Evolutionary conservation across 2,329 filamentous ascomycete species (phyloP), one percentile per base, ranked within the genome.

Genomic region (Phialophora chinensis): DNA sequence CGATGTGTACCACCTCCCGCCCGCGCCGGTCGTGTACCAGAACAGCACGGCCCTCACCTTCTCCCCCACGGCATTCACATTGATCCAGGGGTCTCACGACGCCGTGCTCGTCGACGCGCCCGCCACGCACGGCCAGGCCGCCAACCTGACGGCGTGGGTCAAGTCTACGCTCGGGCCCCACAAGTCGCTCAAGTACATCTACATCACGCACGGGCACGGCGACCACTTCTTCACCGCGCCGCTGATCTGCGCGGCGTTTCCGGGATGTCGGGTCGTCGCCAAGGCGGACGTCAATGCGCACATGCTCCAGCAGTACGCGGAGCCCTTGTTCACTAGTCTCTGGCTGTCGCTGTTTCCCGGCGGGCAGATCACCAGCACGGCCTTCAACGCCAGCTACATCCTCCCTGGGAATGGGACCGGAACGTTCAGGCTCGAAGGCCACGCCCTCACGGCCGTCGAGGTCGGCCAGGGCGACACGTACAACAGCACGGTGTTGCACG

Each of bases 181-280:
- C 20, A 75, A 74, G 29, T 71, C 71, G 1, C 69, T 81, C 0
- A 70, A 67, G 4, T 75, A 75, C 35, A 77, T 81, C 25, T 81
- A 80, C 69, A 76, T 80, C 57, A 81, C 79, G 0, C 79, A 81
- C 55, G 77, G 77, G 23, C 79, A 81, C 56, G 79, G 74, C 8
- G 79, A 81, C 69, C 79, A 82, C 68, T 81, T 73, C 66, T 77
- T 80, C 60, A 77, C 77, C 56, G 66, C 76, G 14, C 64, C 74
- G 0, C 53, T 72, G 6, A 60, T 81, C 3, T 31, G 69, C 1
- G 65, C 73, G 12, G 72, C 71, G 1, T 81, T 75, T 38, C 77
- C 79, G 0, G 72, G 69, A 23, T 62, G 65, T 0, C 53, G 29
- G 1, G 52, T 65, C 8, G 42, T 75, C 12, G 72, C 71, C 8